Percentiles rank a stretch among this genome's conserved stretches.
phyloP scores from a whole-genome alignment of 306 rosid species.

The Glycine soja region DNA sequence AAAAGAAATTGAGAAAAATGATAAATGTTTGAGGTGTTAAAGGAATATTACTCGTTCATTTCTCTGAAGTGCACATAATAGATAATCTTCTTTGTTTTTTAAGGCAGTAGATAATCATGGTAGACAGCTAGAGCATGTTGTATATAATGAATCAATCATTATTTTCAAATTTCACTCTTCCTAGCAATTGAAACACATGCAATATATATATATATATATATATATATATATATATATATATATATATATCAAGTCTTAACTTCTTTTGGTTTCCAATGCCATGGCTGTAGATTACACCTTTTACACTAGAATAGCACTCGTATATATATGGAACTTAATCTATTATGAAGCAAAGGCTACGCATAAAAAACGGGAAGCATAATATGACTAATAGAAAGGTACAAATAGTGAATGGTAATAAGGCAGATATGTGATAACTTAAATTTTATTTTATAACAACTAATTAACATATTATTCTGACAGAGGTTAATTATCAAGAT shows the following conservation, averaged over 20 bases:
- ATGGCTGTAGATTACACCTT: neutral
- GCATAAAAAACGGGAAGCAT: slow-evolving; percentile 18
- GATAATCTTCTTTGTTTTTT: neutral
- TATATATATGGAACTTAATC: neutral
- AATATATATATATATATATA: neutral
- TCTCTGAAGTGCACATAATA: slow-evolving; percentile 19
- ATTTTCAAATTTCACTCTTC: neutral
- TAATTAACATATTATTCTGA: neutral
- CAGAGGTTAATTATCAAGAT: neutral
- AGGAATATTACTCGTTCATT: neutral
- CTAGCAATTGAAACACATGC: neutral
- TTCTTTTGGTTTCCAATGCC: neutral
- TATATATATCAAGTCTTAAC: neutral
- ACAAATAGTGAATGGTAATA: neutral
- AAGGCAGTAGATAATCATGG: slow-evolving; percentile 20
- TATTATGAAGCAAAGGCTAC: neutral
- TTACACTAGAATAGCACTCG: neutral
- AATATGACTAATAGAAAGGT: neutral
- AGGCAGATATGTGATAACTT: neutral
- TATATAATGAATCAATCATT: slow-evolving; percentile 30
- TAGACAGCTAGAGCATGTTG: slow-evolving; percentile 24
- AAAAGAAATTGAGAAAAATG: neutral
- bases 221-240: neutral
- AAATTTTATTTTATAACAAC: neutral
- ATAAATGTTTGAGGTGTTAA: neutral